A percentile compares a stretch with the other conserved stretches of the same genome.
phyloP scores from a whole-genome alignment of 768 basidiomycete species.

The Tulasnella calospora region DNA sequence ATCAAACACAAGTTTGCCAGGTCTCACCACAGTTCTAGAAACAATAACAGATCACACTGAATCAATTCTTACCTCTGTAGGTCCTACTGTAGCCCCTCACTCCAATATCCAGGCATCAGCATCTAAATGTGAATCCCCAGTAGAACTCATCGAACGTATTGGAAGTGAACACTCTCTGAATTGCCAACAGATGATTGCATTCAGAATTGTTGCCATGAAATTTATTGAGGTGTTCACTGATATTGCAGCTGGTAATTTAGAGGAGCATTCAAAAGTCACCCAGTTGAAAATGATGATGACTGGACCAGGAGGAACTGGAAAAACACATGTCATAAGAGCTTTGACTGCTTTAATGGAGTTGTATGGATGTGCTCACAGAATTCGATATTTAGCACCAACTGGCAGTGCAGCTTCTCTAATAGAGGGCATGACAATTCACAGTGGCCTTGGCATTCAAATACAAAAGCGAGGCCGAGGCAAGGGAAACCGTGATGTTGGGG shows the following conservation, averaged over 20 bases:
- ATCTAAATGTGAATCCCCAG: not conserved
- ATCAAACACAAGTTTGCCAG: not conserved
- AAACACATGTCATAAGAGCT: too few species aligned
- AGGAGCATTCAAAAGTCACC: not conserved
- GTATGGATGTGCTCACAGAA: conserved; percentile 33
- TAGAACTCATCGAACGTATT: not conserved
- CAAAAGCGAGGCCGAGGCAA: not conserved
- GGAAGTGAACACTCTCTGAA: not conserved
- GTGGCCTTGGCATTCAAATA: conserved; percentile 33
- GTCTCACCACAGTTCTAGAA: too few species aligned
- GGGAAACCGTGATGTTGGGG: conserved; percentile 27
- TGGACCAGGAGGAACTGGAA: too few species aligned
- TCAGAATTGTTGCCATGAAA: conserved; percentile 14
- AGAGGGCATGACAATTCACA: conserved; percentile 42
- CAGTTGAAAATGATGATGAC: not conserved
- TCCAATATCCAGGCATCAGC: not conserved
- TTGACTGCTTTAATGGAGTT: conserved; percentile 31
- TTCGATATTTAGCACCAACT: conserved; percentile 36
- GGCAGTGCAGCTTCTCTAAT: conserved; percentile 43
- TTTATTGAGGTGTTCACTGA: conserved; percentile 28
- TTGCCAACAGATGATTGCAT: conserved; percentile 17
- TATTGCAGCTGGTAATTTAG: not conserved
- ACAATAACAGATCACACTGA: too few species aligned
- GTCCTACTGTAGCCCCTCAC: not conserved
- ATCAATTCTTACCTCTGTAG: too few species aligned